These are phyloP conservation scores for Pelargonium fulgidum DNA, from an alignment of 441 rosid species.

Conservation along the genomic window DNA sequence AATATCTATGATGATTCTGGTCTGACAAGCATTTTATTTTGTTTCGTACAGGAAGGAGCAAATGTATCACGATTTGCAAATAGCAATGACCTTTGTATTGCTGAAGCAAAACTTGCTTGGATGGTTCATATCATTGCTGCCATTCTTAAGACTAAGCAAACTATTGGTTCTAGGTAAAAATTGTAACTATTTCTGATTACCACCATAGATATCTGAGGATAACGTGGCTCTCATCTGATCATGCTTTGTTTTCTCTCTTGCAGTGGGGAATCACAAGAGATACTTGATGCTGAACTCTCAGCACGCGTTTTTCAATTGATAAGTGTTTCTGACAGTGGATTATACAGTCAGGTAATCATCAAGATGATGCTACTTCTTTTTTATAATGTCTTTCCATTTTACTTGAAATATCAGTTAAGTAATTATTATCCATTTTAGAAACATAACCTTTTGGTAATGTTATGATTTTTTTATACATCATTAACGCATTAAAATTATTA, in stretches of 20 bases:
- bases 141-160: conserved; percentile 81
- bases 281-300: conserved; percentile 97
- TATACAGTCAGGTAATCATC: conserved; percentile 67
- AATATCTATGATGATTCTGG: conserved; percentile 11
- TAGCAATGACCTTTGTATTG: conserved; percentile 61
- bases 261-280: conserved; percentile 94
- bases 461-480: background rate
- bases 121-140: conserved; percentile 92
- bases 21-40: conserved; percentile 13
- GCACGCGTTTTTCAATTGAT: conserved; percentile 94
- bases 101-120: conserved; percentile 98
- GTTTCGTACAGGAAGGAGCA: conserved; percentile 64
- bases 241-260: conserved; percentile 22
- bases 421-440: background rate
- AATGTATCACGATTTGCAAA: conserved; percentile 35
- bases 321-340: conserved; percentile 87
- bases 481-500: background rate
- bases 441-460: background rate
- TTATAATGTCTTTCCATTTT: background rate
- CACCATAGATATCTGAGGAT: background rate
- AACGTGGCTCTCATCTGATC: background rate
- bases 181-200: conserved; percentile 14
- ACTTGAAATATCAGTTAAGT: background rate
- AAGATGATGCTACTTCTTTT: conserved; percentile 2
- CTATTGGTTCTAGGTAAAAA: conserved; percentile 77